These are phyloP conservation scores for Aspergillus sp. DNA, from an alignment of 2,329 filamentous ascomycete species.

Conservation along the genomic window DNA sequence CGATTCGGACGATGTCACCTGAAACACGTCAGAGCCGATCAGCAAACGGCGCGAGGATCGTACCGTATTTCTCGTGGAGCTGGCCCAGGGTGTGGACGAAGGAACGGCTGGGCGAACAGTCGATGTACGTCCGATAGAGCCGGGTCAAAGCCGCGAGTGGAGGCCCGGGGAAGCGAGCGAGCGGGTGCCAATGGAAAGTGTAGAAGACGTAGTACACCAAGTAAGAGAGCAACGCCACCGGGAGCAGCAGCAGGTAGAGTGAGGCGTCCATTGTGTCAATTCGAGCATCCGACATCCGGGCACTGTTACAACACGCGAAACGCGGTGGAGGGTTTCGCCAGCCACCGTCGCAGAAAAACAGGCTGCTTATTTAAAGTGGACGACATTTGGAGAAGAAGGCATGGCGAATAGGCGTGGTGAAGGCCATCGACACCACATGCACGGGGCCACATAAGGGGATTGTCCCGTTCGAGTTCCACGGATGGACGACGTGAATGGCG, in stretches of 20 bases:
- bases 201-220: neutral
- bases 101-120: neutral
- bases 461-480: neutral
- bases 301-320: neutral
- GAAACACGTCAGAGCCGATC: neutral
- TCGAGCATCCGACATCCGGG: neutral
- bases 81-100: conserved; percentile 6
- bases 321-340: too few species aligned
- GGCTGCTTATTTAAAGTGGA: too few species aligned
- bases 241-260: neutral
- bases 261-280: neutral
- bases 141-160: conserved; percentile 1
- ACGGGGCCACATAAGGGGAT: neutral
- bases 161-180: conserved; percentile 4
- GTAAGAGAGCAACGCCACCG: neutral
- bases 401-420: too few species aligned
- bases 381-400: too few species aligned
- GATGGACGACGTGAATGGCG: neutral
- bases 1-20: conserved; percentile 4
- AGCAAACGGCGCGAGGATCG: neutral
- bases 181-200: conserved; percentile 7
- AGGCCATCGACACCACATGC: too few species aligned
- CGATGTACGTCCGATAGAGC: conserved; percentile 1
- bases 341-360: too few species aligned
- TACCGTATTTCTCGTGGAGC: conserved; percentile 7